These are phyloP conservation scores for Pseudogymnoascus sp. DNA, from an alignment of 2,329 filamentous ascomycete genomes.

Conservation along the genomic window DNA sequence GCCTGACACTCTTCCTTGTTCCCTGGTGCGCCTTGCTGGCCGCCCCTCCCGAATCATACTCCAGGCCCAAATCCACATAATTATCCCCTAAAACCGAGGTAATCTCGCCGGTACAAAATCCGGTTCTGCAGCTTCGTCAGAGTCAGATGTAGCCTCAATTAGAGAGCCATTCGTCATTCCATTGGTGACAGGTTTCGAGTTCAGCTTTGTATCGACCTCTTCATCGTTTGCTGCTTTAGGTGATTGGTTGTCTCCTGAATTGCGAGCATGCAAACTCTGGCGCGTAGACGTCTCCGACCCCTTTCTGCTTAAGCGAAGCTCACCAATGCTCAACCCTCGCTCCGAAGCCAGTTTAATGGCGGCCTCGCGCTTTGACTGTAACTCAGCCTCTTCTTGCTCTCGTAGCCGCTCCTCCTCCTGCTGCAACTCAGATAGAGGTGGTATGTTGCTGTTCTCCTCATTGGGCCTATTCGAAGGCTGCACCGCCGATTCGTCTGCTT, in stretches of 20 bases:
- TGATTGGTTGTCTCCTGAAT: neutral
- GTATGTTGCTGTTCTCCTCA: constrained; percentile 26
- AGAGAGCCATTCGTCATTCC: neutral
- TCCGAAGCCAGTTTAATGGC: constrained; percentile 43
- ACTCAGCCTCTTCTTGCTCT: constrained; percentile 43
- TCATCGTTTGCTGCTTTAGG: neutral
- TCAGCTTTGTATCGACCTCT: neutral
- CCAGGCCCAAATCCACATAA: neutral
- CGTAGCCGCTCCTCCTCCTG: constrained; percentile 41
- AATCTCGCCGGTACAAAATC: constrained; percentile 51
- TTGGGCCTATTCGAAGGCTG: constrained; percentile 21
- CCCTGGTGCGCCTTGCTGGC: constrained; percentile 1
- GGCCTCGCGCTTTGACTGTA: constrained; percentile 44
- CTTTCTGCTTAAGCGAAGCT: neutral
- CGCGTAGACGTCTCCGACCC: neutral
- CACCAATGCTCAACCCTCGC: constrained; percentile 36
- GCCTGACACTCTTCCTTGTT: constrained; percentile 14
- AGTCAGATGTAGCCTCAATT: constrained; percentile 4
- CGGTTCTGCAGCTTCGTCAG: constrained; percentile 22
- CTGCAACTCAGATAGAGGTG: constrained; percentile 44
- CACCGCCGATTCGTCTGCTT: constrained; percentile 27
- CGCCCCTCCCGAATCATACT: neutral
- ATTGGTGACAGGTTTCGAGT: neutral
- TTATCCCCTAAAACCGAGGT: constrained; percentile 39
- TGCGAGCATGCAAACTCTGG: neutral